Evolutionary conservation across 352 stramenopile species (phyloP).

Genomic region (Lagenidium sp.): DNA sequence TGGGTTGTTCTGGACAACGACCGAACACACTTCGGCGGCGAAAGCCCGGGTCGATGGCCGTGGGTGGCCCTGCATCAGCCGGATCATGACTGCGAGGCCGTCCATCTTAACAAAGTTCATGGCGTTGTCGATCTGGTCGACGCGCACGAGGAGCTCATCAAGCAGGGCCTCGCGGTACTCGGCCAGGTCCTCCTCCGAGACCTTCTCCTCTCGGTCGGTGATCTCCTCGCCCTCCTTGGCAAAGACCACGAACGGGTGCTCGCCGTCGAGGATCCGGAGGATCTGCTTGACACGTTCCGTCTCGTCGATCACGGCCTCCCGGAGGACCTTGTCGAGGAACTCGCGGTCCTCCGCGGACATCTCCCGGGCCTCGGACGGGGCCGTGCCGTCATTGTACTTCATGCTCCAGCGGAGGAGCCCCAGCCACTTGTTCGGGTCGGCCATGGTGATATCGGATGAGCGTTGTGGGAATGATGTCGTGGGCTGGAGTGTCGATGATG

Average conservation of each 20-base stretch:
- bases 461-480: too few species aligned
- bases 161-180: conserved; percentile 76
- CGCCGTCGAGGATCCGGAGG: conserved; percentile 68
- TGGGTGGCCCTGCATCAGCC: conserved; percentile 47
- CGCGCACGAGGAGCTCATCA: conserved; percentile 75
- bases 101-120: conserved; percentile 86
- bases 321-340: conserved; percentile 80
- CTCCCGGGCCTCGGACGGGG: conserved; percentile 40
- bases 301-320: conserved; percentile 80
- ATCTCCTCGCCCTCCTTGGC: conserved; percentile 27
- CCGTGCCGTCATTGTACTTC: conserved; percentile 79
- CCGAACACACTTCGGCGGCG: conserved; percentile 67
- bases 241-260: conserved; percentile 68
- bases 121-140: conserved; percentile 85
- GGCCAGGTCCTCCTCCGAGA: conserved; percentile 51
- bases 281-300: conserved; percentile 80
- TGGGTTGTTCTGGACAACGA: conserved; percentile 83
- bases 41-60: conserved; percentile 44
- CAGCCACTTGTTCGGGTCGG: conserved; percentile 82
- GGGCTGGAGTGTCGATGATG: too few species aligned
- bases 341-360: conserved; percentile 71
- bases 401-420: conserved; percentile 86
- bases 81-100: conserved; percentile 43
- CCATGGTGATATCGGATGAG: conserved; percentile 11
- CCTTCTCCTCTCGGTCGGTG: conserved; percentile 20